These are phyloP conservation scores for Plasmodium yoelii DNA, from an alignment of 169 alveolate species.

Conservation along the genomic window DNA sequence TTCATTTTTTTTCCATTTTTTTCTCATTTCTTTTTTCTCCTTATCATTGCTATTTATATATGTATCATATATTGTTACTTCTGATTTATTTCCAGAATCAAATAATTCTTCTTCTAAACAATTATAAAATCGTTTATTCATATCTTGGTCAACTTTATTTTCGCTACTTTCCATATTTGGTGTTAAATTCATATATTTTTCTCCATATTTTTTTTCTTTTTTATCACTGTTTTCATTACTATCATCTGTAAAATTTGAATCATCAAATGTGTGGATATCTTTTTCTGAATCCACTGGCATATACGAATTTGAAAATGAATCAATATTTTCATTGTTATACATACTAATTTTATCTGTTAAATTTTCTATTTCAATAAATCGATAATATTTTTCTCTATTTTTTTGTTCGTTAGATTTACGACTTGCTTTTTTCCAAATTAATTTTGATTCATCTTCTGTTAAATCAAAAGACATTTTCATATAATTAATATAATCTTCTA, in stretches of 20 bases:
- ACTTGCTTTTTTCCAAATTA: conserved; percentile 50
- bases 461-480: conserved; percentile 69
- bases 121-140: conserved; percentile 38
- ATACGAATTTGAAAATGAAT: conserved; percentile 4
- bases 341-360: conserved; percentile 48
- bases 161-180: not conserved
- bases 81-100: not conserved
- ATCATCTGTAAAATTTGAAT: too few species aligned
- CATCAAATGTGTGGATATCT: not conserved
- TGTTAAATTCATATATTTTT: not conserved
- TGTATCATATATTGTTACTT: conserved; percentile 19
- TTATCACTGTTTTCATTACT: not conserved
- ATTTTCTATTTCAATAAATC: conserved; percentile 53
- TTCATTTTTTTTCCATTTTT: conserved; percentile 71
- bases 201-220: not conserved
- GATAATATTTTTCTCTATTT: conserved; percentile 39
- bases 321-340: conserved; percentile 1
- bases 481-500: conserved; percentile 57
- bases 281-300: too few species aligned
- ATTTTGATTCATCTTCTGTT: conserved; percentile 61
- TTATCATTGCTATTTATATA: conserved; percentile 24
- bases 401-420: conserved; percentile 55
- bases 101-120: conserved; percentile 55
- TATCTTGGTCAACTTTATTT: not conserved
- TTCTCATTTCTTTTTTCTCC: conserved; percentile 61